These are phyloP conservation scores for Anthracocystis walkeri DNA, from an alignment of 1,284 basidiomycete species.

Conservation along the genomic window DNA sequence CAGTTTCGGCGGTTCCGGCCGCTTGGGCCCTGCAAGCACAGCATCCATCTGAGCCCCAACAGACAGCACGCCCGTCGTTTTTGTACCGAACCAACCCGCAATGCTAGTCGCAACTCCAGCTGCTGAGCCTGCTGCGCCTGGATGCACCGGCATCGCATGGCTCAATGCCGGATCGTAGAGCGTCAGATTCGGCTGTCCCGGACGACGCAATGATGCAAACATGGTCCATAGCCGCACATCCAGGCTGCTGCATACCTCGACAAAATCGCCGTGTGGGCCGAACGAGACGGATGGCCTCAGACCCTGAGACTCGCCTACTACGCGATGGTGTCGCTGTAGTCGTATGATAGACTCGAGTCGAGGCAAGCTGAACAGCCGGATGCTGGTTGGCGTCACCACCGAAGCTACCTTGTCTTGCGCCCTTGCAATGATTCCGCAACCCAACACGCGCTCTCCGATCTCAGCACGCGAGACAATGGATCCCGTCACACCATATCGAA, in stretches of 20 bases:
- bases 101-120: slow-evolving; percentile 58
- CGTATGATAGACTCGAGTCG: slow-evolving; percentile 53
- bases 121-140: slow-evolving; percentile 52
- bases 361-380: slow-evolving; percentile 56
- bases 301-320: slow-evolving; percentile 42
- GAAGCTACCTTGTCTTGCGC: slow-evolving; percentile 46
- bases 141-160: slow-evolving; percentile 52
- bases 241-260: slow-evolving; percentile 59
- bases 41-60: slow-evolving; percentile 54
- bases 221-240: slow-evolving; percentile 64
- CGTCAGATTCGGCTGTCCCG: slow-evolving; percentile 53
- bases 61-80: slow-evolving; percentile 50
- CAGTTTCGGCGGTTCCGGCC: slow-evolving; percentile 49
- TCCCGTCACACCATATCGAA: slow-evolving; percentile 57
- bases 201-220: slow-evolving; percentile 55
- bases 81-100: slow-evolving; percentile 57
- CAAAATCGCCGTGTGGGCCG: slow-evolving; percentile 58
- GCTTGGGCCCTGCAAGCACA: slow-evolving; percentile 52
- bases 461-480: slow-evolving; percentile 46
- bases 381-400: slow-evolving; percentile 53
- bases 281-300: slow-evolving; percentile 36
- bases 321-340: slow-evolving; percentile 59
- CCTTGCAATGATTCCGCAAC: slow-evolving; percentile 53
- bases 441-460: slow-evolving; percentile 50
- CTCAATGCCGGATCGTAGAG: slow-evolving; percentile 32